Evolutionary conservation across 345 rosid species (phyloP), one percentile per base, ranked within the genome.

Genomic region (Eutrema yunnanense): DNA sequence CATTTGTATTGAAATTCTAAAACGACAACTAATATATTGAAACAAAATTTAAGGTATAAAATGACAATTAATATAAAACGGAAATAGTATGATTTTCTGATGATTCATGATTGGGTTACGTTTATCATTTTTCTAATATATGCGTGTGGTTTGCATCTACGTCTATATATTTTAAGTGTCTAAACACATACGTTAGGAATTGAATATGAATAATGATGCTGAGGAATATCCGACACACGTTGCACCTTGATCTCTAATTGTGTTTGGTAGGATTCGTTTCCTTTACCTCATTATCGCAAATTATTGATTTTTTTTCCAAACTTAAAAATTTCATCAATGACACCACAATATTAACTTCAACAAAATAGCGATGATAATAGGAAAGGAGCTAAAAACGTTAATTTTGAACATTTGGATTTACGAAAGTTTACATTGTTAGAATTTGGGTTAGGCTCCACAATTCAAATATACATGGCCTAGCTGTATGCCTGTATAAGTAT

Each of bases 171-270:
- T 65, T 47, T 44, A 63, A 63, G 40, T 6, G 42, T 58, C 5
- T 10, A 36, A 34, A 65, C n/a, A 73, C 14, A 16, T 60, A 36
- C 19, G 5, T 65, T n/a, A 19, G 5, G 9, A 48, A 11, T 34
- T 50, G 43, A 33, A 16, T 61, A 60, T 42, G 6, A 68, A 46
- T 42, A 48, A 55, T 55, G 71, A 76, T 76, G 71, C 75, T 56
- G 62, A 76, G 76, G 80, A 76, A 76, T 71, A 76, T 76, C 80
- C 75, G 72, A 65, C 72, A 76, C 72, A 71, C 76, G 76, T 76
- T 56, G 62, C 67, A 62, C 56, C 67, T 76, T 64, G 61, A 70
- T 63, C 67, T 40, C 80, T 49, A 55, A 53, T 42, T 62, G 14
- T 62, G 71, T 69, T 75, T 76, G 75, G 67, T 56, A 56, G 38